Base-by-base conservation (phyloP, 352 stramenopile species). In the Phytophthora chlamydospora region DNA sequence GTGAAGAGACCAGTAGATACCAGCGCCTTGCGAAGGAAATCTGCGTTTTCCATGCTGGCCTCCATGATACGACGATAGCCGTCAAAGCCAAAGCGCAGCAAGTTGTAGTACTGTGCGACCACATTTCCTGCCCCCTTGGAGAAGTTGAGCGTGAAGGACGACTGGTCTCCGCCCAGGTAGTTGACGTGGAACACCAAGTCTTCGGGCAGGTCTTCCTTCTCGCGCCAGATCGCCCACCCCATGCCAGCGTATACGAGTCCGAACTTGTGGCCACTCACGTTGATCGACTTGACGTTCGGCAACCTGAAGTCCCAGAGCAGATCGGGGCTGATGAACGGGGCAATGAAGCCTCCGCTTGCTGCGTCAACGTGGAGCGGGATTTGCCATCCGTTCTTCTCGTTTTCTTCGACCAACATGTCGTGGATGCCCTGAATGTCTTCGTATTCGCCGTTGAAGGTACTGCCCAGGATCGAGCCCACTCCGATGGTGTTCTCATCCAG, bases 221-320 rank as follows among this genome's bases (percentile, higher is more conserved):
- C 82, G 19, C 82, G 83, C 79, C 91, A 97, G 12, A 97, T 64
- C 6, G 93, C 82, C 88, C 88, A 97, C 33, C 91, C 91, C 64
- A 96, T 97, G 16, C 91, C 91, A 16, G 87, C 89, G 64, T 96
- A 96, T 33, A 91, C 85, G 34, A 97, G 83, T 1, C 90, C 89
- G 68, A 97, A 97, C 65, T 97, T 97, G 76, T 97, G 91, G 32
- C 91, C 91, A 33, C 85, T 96, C 4, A 91, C 84, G 51, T 96
- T 97, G 69, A 97, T 96, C 16, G 80, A 94, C 69, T 96, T 91
- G 60, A 95, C 88, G 48, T 91, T 90, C 4, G 88, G 87, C 33
- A 96, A 55, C 2, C 87, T 72, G 55, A 96, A 96, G 66, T 96
- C 88, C 88, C 87, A 96, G 35, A 78, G 51, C 21, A 96, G 65